A percentile compares a stretch with the other conserved stretches of the same genome.
Evolutionary conservation across 2,329 filamentous ascomycete genomes (phyloP).

Genomic region (Curvularia sp.): DNA sequence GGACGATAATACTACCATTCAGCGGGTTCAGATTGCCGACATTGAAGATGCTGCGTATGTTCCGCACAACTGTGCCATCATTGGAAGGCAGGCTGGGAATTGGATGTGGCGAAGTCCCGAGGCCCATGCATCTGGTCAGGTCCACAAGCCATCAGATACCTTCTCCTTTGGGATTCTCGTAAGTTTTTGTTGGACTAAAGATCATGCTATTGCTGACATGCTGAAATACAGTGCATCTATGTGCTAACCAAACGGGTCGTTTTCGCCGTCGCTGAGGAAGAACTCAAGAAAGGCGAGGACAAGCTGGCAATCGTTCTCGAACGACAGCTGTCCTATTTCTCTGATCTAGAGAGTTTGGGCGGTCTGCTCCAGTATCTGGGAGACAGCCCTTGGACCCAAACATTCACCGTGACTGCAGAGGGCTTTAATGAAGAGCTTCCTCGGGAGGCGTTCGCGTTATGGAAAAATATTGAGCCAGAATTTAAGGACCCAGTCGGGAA

Average conservation of each 20-base stretch:
- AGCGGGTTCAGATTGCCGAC: constrained; percentile 53
- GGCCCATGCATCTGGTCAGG: constrained; percentile 52
- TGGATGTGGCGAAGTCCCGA: constrained; percentile 58
- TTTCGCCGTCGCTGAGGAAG: neutral
- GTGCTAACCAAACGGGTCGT: neutral
- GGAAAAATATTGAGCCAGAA: neutral
- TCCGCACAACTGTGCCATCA: constrained; percentile 47
- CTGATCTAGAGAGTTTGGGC: neutral
- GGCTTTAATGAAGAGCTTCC: neutral
- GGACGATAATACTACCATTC: constrained; percentile 35
- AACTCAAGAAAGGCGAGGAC: neutral
- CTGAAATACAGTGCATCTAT: neutral
- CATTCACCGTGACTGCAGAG: too few species aligned
- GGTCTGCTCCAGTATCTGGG: neutral
- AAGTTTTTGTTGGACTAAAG: constrained; percentile 25
- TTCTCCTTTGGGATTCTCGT: constrained; percentile 57
- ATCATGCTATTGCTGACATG: neutral
- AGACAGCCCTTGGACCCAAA: neutral
- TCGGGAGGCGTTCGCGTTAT: neutral
- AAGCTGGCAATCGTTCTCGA: neutral
- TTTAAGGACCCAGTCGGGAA: neutral
- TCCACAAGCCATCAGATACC: constrained; percentile 53
- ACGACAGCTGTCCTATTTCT: neutral
- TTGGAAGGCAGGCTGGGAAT: constrained; percentile 53
- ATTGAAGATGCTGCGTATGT: constrained; percentile 54